Conservation (phyloP, 164 flowering plant species). For the Nelumbo lutea region DNA sequence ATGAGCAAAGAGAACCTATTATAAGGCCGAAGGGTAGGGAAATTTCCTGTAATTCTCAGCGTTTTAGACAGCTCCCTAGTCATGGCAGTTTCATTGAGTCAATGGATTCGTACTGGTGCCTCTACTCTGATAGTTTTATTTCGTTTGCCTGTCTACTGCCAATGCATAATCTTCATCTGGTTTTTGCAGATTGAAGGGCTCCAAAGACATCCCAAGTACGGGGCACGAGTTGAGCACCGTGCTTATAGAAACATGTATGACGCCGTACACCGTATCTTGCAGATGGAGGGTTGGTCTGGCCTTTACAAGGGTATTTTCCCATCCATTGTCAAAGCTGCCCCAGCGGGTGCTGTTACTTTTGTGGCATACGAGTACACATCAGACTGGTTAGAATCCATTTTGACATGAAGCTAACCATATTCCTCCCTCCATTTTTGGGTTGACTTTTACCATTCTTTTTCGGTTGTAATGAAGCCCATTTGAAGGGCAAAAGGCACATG, state of each 20-base stretch:
- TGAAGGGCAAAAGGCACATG: background rate
- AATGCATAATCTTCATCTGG: background rate
- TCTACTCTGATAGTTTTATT: too few relatives aligned
- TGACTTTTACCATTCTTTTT: background rate
- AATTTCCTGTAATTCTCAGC: too few relatives aligned
- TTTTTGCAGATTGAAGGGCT: constrained; percentile 80
- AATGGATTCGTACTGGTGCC: too few relatives aligned
- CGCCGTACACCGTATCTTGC: constrained; percentile 50
- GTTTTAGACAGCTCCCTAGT: too few relatives aligned
- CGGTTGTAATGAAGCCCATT: background rate
- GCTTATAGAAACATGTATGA: constrained; percentile 78
- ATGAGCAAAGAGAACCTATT: too few relatives aligned
- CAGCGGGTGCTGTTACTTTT: constrained; percentile 97
- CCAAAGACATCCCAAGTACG: constrained; percentile 80
- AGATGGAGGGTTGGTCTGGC: constrained; percentile 69
- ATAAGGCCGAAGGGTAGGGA: too few relatives aligned
- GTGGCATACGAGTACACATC: constrained; percentile 78
- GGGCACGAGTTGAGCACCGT: constrained; percentile 69
- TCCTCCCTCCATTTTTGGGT: background rate
- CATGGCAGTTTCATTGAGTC: too few relatives aligned
- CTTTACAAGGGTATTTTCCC: constrained; percentile 94
- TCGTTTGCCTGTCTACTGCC: too few relatives aligned
- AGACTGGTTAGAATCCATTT: constrained; percentile 67
- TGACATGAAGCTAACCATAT: constrained; percentile 25
- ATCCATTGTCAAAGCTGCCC: constrained; percentile 92